phyloP scores from a whole-genome alignment of 176 grass and related monocot genomes.

The bread wheat (Triticum aestivum) region IWGSC_CS_RefSeq_v2.1 NC_057808.1:569363237-569363736 shows the following conservation, averaged over 20 bases:
- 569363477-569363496: slow-evolving; percentile 36
- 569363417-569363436: too few species aligned
- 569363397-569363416: too few species aligned
- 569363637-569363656: background rate
- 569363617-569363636: slow-evolving; percentile 46
- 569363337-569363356: too few species aligned
- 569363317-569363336: too few species aligned
- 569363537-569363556: slow-evolving; percentile 45
- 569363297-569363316: too few species aligned
- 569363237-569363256: too few species aligned
- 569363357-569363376: too few species aligned
- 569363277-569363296: too few species aligned
- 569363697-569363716: slow-evolving; percentile 14
- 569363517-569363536: slow-evolving; percentile 27
- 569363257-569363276: too few species aligned
- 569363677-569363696: background rate
- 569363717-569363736: slow-evolving; percentile 43
- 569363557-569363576: slow-evolving; percentile 39
- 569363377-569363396: too few species aligned
- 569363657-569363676: slow-evolving; percentile 21
- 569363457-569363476: background rate
- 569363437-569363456: too few species aligned
- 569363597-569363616: slow-evolving; percentile 33
- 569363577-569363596: background rate
- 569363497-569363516: background rate